Evolutionary conservation across 768 basidiomycete genomes (phyloP), one percentile per base, ranked within the genome.

Genomic region (Pulveroboletus frians): DNA sequence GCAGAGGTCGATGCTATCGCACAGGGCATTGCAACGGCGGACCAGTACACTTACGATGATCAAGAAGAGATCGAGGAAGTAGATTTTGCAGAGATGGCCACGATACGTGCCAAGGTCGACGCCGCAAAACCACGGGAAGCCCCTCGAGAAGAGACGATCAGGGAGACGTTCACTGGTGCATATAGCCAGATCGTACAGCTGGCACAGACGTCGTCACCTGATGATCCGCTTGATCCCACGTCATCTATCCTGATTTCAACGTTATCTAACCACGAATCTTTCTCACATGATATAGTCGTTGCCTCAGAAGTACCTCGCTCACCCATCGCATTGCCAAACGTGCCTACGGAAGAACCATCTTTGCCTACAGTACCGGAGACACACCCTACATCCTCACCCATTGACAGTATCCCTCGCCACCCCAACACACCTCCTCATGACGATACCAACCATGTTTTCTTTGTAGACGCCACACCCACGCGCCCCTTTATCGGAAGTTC

Each of bases 21-120:
- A 8, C 45, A 51, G 15, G 38, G 21, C n/a, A 34, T 27, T 14
- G 23, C 9, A 15, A 39, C 5, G 37, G 34, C 7, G 17, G 14
- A 10, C 3, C 39, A 5, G 14, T 15, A 3, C 6, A 9, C 21
- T 4, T 13, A 17, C 17, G 49, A 74, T 23, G 65, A 68, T 18
- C 56, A 80, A 29, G 75, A 78, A 57, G 76, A 76, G 52, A 73
- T 87, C 10, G 49, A 56, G 17, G 61, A 53, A 15, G 54, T 61
- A 1, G 80, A 89, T 59, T 88, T 86, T 57, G 71, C 74, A 9
- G 83, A 60, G 41, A 21, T 63, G 17, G 60, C 34, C 1, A 26
- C 47, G 45, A 45, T 63, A 4, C 61, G 61, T 20, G 58, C 58
- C 13, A 36, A 50, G 26, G 57, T 61, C 23, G 49, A 64, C 23